A percentile compares a stretch with the other conserved stretches of the same genome.
Conservation (phyloP, 208 protist genomes). For the Porcisia hertigi region DNA sequence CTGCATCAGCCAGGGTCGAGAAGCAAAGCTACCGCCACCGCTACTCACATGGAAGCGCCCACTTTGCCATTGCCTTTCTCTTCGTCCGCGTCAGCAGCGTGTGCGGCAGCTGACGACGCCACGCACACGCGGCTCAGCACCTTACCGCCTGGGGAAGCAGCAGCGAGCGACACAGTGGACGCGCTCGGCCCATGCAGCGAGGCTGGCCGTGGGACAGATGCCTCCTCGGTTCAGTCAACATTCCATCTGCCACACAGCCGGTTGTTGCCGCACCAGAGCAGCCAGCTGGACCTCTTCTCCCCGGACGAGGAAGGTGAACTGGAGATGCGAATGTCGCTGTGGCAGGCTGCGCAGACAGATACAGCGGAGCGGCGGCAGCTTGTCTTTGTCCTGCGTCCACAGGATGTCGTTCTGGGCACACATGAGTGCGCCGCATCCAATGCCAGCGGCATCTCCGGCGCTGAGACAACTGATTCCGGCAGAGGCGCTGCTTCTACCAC, state of each 20-base stretch:
- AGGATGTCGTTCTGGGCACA: conserved; percentile 35
- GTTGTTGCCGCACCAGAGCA: conserved; percentile 5
- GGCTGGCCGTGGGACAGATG: background rate
- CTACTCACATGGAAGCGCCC: background rate
- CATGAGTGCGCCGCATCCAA: background rate
- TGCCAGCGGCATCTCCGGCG: background rate
- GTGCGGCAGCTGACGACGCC: background rate
- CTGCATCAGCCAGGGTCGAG: background rate
- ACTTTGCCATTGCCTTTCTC: background rate
- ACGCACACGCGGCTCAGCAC: background rate
- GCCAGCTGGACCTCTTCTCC: conserved; percentile 37
- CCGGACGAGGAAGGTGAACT: conserved; percentile 30
- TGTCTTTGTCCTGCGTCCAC: conserved; percentile 33
- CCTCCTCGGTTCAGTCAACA: background rate
- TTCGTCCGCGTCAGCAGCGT: background rate
- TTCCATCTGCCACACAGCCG: background rate
- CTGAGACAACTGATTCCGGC: background rate
- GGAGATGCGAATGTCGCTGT: conserved; percentile 33
- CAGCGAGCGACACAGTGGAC: background rate
- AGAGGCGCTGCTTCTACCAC: background rate
- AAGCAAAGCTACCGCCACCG: background rate
- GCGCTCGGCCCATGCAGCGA: background rate
- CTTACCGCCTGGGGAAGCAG: background rate
- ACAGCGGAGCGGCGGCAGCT: conserved; percentile 38
- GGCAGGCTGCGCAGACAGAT: conserved; percentile 32